A percentile compares a stretch with the other conserved stretches of the same genome.
phyloP scores from a whole-genome alignment of 495 filamentous ascomycete species.

The Annulohypoxylon stygium region DNA sequence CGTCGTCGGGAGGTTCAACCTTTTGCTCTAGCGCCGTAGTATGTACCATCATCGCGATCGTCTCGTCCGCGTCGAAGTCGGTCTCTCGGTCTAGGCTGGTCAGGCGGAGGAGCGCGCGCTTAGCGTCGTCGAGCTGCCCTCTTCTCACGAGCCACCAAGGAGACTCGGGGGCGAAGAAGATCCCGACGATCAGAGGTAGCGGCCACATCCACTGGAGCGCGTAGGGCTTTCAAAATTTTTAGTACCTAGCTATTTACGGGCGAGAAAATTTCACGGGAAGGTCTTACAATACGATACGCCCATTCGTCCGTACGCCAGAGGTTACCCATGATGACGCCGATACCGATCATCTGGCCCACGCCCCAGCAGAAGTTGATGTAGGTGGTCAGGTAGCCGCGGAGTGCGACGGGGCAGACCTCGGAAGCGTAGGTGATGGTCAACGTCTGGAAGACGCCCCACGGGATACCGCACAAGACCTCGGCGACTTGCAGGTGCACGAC shows the following conservation, averaged over 20 bases:
- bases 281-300: constrained; percentile 70
- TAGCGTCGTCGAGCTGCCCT: constrained; percentile 75
- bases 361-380: constrained; percentile 90
- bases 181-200: constrained; percentile 76
- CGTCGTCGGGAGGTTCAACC: constrained; percentile 25
- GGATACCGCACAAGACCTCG: constrained; percentile 81
- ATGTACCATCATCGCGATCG: constrained; percentile 86
- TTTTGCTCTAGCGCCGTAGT: constrained; percentile 80
- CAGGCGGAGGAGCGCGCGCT: constrained; percentile 74
- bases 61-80: constrained; percentile 79
- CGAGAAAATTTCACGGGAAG: background rate
- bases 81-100: constrained; percentile 69
- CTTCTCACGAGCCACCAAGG: constrained; percentile 88
- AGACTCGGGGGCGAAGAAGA: constrained; percentile 78
- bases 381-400: constrained; percentile 80
- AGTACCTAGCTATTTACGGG: constrained; percentile 10
- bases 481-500: constrained; percentile 76
- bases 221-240: constrained; percentile 63
- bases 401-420: constrained; percentile 79
- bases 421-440: constrained; percentile 83
- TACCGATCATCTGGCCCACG: constrained; percentile 79
- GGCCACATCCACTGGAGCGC: constrained; percentile 91
- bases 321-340: constrained; percentile 79
- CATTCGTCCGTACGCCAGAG: constrained; percentile 63
- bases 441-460: constrained; percentile 87